Evolutionary conservation across 768 basidiomycete species (phyloP), one percentile per base, ranked within the genome.

Genomic region (Chiua virens): DNA sequence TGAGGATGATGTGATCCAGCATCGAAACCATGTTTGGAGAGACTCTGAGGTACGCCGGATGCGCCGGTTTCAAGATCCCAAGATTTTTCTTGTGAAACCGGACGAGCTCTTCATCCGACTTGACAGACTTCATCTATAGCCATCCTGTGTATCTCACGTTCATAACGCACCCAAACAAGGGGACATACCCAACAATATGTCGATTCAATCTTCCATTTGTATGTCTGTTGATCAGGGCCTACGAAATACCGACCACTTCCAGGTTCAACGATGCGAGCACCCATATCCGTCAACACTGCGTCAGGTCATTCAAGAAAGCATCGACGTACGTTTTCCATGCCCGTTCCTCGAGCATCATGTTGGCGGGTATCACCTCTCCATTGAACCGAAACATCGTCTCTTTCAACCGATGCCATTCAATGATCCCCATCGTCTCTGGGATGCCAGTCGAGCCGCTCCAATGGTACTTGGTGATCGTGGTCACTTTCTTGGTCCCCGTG

Each of bases 121-220:
- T 44, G 15, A 21, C 44, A 15, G 18, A n/a, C 28, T 66, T 62
- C 62, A 62, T 53, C 61, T 62, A 15, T 42, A 27, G 7, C 9
- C 11, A 15, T 42, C 8, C 25, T 27, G 6, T 25, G 20, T 25
- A 41, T 25, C 14, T 15, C 23, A 23, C 8, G 10, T 28, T 11
- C 18, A n/a, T n/a, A n/a, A n/a, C n/a, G n/a, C 37, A 20, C 27
- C 8, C 38, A 17, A 38, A 14, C 11, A 43, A 22, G n/a, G 8
- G 14, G 3, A 54, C 64, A 18, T 45, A 67, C 70, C 62, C 60
- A 57, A 14, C 64, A 64, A 7, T 65, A 60, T 7, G 54, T 54
- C 18, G 51, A 47, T 9, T 59, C 60, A 11, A 69, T 22, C 22
- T 59, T 60, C 73, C 72, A 74, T 18, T 67, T 66, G 57, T 71